These are phyloP conservation scores for Sanghuangporus weigelae DNA, from an alignment of 1,284 basidiomycete species.

Conservation along the genomic window DNA sequence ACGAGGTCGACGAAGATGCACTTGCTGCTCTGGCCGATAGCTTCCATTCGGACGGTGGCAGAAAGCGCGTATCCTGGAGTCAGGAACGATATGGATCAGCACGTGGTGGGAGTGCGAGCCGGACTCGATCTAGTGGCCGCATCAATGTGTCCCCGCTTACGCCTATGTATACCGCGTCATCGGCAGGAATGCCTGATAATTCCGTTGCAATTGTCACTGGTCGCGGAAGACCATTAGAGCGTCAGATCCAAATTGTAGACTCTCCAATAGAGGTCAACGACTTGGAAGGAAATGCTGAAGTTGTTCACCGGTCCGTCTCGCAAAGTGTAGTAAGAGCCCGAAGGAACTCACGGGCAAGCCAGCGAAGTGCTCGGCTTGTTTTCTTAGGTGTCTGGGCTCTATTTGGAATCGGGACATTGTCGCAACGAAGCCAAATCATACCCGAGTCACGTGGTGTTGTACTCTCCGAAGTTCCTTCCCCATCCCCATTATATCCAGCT, in stretches of 20 bases:
- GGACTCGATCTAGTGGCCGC: slow-evolving; percentile 2
- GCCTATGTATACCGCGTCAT: slow-evolving; percentile 1
- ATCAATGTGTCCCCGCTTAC: slow-evolving; percentile 4
- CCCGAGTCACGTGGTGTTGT: neutral
- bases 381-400: slow-evolving; percentile 68
- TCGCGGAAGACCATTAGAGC: neutral
- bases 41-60: slow-evolving; percentile 62
- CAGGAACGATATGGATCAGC: slow-evolving; percentile 38
- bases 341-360: slow-evolving; percentile 52
- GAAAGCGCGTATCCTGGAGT: slow-evolving; percentile 64
- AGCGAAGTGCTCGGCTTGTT: slow-evolving; percentile 63
- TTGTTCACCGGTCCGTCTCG: slow-evolving; percentile 24
- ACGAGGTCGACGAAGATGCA: slow-evolving; percentile 46
- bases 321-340: slow-evolving; percentile 26
- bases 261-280: slow-evolving; percentile 11
- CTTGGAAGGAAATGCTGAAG: slow-evolving; percentile 21
- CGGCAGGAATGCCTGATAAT: neutral
- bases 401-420: slow-evolving; percentile 55
- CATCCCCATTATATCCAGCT: neutral
- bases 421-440: slow-evolving; percentile 25
- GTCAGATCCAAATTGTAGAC: slow-evolving; percentile 9
- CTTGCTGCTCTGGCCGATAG: slow-evolving; percentile 58
- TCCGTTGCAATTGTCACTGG: neutral
- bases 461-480: neutral
- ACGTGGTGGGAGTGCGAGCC: slow-evolving; percentile 13